Base-by-base conservation (phyloP, 805 yeast species). In the Pichia gijzeniarum region DNA sequence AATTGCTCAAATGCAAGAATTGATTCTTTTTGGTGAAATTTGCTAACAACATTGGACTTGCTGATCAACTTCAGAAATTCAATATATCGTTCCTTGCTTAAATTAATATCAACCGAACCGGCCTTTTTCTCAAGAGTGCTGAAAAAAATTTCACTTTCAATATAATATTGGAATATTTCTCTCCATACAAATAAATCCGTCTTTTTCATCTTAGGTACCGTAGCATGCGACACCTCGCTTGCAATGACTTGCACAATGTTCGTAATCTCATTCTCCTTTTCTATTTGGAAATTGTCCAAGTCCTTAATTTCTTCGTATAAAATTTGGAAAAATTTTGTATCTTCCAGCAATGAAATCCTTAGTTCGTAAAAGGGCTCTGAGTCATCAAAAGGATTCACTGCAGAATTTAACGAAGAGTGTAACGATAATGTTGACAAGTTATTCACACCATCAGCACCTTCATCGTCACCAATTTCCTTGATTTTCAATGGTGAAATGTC, bases 151-250 rank as follows among this genome's bases (percentile, higher is more conserved):
- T 82, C 84, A 20, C 77, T 72, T 50, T 83, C 90, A 21, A 82
- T 69, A 53, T 82, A 84, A 18, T 74, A 60, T 53, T 72, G 75
- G 63, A 84, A 83, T 9, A 84, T 69, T 54, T 80, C 78, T 47
- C 91, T 66, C 91, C 91, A 85, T 8, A 70, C 68, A 54, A 79
- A 80, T 62, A 83, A 64, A 56, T 84, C 91, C 1, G 71, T 63
- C 33, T 65, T 68, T 44, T 68, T 70, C 37, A 59, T 59, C 32
- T 64, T 62, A 0, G 81, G 77, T 13, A 64, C 55, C 0, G 74
- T 58, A 16, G 69, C 60, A 6, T 62, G 56, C 2, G 71, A 62
- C 3, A 79, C 64, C 5, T 59, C 51, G 13, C 60, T 53, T 3
- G 76, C 70, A 10, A 80, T 61, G 1, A 50, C 49, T 38, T 71